Base-by-base conservation (phyloP, 139 green algal genomes). In the Coelastrella sp. region DNA sequence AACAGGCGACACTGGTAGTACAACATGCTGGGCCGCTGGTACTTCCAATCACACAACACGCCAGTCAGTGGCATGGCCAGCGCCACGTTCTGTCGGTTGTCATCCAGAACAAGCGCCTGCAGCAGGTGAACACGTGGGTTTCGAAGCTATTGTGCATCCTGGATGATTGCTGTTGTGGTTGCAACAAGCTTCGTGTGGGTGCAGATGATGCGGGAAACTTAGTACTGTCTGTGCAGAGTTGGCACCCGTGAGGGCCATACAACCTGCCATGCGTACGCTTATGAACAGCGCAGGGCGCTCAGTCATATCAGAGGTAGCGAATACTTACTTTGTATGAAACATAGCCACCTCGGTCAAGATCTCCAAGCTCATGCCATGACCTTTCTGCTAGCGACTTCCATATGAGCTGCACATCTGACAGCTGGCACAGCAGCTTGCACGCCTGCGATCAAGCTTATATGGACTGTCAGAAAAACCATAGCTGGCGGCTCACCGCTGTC, bases 91-190 rank as follows among this genome's bases (percentile, higher is more conserved):
- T 58, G 47, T 14, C 81, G 32, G 64, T 74, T 77, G 19, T 78
- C 81, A 54, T 87, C 81, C 5, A 87, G 81, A 13, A 87, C 23
- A 23, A 87, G 61, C 4, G 61, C 64, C 81, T 87, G 77, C 14
- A 20, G 7, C 32, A 47, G 32, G 32, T 47, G 32, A 47, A 47
- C 32, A 47, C 32, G 32, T 47, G 32, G 32, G 32, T 47, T 1
- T 47, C 32, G 32, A 47, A 47, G 0, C 32, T 47, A 47, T 47
- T 47, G 32, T 47, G 32, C 32, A 47, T 47, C 32, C 32, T 47
- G 32, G 32, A 47, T 47, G 32, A 47, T 47, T 47, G 32, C 32
- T 47, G 32, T 47, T 1, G 32, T 47, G 32, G 32, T 47, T 47
- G 32, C 32, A 47, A 47, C 32, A 47, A 47, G 32, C 32, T 47